Conservation (phyloP, 177 flowering plant genomes). For the Tripterygium wilfordii region DNA sequence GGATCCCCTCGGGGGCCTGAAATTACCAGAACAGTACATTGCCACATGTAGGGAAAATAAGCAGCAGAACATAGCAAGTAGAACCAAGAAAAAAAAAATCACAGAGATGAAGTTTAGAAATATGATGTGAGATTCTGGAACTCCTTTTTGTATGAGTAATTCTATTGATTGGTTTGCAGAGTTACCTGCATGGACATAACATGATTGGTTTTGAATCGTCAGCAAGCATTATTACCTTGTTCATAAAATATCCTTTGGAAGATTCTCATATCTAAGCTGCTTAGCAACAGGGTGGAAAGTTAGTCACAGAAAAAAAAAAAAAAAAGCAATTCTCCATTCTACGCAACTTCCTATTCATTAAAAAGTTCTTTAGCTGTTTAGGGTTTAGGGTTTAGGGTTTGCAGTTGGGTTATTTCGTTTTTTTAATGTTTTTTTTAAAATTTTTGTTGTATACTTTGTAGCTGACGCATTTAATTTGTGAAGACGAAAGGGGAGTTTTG, state of each 20-base stretch:
- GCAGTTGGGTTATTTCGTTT: no score
- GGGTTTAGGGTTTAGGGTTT: no score
- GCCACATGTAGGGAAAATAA: background rate
- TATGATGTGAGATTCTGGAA: conserved; percentile 89
- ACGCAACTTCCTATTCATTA: no score
- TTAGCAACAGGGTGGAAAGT: no score
- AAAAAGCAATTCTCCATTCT: no score
- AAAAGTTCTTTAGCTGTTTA: no score
- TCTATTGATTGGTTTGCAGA: conserved; percentile 94
- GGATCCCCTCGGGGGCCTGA: conserved; percentile 97
- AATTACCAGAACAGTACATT: background rate
- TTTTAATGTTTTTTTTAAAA: no score
- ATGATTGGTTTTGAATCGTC: background rate
- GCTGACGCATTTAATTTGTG: no score
- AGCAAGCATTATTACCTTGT: no score
- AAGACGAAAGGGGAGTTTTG: no score
- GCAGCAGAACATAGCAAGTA: background rate
- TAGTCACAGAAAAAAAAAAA: no score
- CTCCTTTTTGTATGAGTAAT: conserved; percentile 88
- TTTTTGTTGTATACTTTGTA: no score
- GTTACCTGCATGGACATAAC: conserved; percentile 55
- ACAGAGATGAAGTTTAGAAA: conserved; percentile 94
- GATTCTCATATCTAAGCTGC: conserved; percentile 97
- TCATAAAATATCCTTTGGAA: conserved; percentile 89
- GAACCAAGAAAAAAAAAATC: conserved; percentile 19